phyloP scores from a whole-genome alignment of 495 filamentous ascomycete species.

The Pyronema domesticum region DNA sequence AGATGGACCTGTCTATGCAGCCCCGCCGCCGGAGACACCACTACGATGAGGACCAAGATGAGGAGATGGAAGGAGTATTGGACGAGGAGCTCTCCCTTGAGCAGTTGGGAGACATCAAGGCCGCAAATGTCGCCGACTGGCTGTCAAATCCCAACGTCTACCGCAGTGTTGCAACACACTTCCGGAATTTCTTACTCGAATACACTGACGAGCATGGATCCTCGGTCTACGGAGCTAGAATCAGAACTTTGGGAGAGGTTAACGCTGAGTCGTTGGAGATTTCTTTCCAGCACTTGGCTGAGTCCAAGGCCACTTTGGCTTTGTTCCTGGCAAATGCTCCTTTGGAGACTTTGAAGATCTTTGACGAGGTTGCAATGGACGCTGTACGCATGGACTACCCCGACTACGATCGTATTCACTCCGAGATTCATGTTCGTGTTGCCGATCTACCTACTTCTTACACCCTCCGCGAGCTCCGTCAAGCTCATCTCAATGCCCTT shows the following conservation, averaged over 20 bases:
- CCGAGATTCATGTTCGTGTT: conserved; percentile 95
- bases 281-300: conserved; percentile 77
- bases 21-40: conserved; percentile 55
- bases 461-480: conserved; percentile 90
- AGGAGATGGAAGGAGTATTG: conserved; percentile 71
- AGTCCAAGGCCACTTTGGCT: conserved; percentile 85
- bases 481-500: conserved; percentile 91
- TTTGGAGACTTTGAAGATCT: conserved; percentile 80
- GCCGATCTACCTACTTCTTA: conserved; percentile 85
- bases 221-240: conserved; percentile 86
- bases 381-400: conserved; percentile 89
- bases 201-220: conserved; percentile 72
- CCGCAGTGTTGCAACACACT: conserved; percentile 83
- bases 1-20: conserved; percentile 63
- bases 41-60: conserved; percentile 91
- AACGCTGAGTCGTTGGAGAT: conserved; percentile 95
- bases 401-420: conserved; percentile 92
- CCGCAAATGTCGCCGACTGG: conserved; percentile 84
- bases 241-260: conserved; percentile 82
- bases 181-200: conserved; percentile 92
- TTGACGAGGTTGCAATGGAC: conserved; percentile 93
- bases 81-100: conserved; percentile 86
- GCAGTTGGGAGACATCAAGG: conserved; percentile 83
- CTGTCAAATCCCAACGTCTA: conserved; percentile 77
- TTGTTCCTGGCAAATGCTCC: conserved; percentile 96